Evolutionary conservation across 495 filamentous ascomycete genomes (phyloP), one percentile per base, ranked within the genome.

Genomic region (Durotheca rogersii): DNA sequence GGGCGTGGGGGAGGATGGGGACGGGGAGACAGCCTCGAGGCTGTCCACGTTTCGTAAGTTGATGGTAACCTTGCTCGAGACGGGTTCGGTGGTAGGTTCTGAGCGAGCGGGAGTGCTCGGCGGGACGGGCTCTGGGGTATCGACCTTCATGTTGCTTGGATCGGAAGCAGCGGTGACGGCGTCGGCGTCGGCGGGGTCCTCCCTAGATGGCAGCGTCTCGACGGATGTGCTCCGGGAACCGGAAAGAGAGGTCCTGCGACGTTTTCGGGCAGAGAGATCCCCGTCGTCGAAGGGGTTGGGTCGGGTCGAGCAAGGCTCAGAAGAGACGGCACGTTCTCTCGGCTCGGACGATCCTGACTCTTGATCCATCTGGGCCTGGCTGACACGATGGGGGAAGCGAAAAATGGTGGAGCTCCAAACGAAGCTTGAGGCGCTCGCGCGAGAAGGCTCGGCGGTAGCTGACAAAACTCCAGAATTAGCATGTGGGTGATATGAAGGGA

Each of bases 291-390:
- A 81, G 23, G 77, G 78, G 45, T 81, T 80, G 30, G 73, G 72
- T 44, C 77, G 74, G 58, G 73, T 74, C 60, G 78, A 79, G 71
- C 76, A 73, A 67, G 76, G 75, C 72, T 81, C 78, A 60, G 76
- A 80, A 58, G 78, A 81, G 66, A 71, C 67, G 52, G 76, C 75
- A 70, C 76, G 76, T 70, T 79, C 75, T 74, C 68, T 72, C 65
- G 70, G 66, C 62, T 75, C 71, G 70, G 75, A 67, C 53, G 65
- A 54, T 55, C 61, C 66, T 67, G 73, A 61, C 64, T 72, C 68
- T 64, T 70, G 70, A 72, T 77, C 77, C 78, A 81, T 81, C 72
- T 72, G 73, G 60, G 37, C 40, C 49, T 42, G 40, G 63, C 58
- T 55, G 61, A 52, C 41, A 43, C 46, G 41, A 25, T 38, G 34